These are phyloP conservation scores for Lentinula aciculospora DNA, from an alignment of 768 basidiomycete species.

Conservation along the genomic window DNA sequence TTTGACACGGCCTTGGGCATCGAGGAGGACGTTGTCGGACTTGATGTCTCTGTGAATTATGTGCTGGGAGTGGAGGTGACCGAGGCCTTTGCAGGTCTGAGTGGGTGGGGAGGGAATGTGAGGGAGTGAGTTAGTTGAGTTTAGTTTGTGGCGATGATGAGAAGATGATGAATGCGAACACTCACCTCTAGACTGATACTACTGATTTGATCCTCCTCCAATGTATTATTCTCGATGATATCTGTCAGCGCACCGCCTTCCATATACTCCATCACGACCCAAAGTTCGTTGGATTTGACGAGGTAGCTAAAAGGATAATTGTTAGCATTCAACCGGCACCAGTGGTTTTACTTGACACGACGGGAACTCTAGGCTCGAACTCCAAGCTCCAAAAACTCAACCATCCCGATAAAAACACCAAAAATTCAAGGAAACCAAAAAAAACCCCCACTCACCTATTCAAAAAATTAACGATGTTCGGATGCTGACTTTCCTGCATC, in stretches of 20 bases:
- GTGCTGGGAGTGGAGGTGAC: slow-evolving; percentile 87
- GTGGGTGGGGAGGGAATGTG: not conserved
- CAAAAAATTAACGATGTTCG: slow-evolving; percentile 95
- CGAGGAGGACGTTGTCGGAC: slow-evolving; percentile 92
- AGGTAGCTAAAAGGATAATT: slow-evolving; percentile 53
- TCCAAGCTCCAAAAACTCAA: no score
- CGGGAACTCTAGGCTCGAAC: no score
- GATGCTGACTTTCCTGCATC: slow-evolving; percentile 97
- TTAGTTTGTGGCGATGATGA: no score
- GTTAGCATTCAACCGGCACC: no score
- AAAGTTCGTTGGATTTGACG: slow-evolving; percentile 82
- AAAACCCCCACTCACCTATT: slow-evolving; percentile 28
- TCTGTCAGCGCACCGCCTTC: slow-evolving; percentile 97
- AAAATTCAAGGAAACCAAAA: not conserved
- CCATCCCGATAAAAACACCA: no score
- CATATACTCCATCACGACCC: slow-evolving; percentile 99
- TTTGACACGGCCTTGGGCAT: slow-evolving; percentile 90
- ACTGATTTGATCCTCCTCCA: slow-evolving; percentile 94
- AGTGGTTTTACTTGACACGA: no score
- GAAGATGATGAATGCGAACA: no score
- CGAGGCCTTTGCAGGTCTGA: slow-evolving; percentile 92
- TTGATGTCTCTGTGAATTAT: slow-evolving; percentile 99
- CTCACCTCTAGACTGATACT: slow-evolving; percentile 88
- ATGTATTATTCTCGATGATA: slow-evolving; percentile 93
- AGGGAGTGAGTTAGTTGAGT: no score